Base-by-base conservation (phyloP, 2,329 filamentous ascomycete species). In the Hirsutella rhossiliensis region DNA sequence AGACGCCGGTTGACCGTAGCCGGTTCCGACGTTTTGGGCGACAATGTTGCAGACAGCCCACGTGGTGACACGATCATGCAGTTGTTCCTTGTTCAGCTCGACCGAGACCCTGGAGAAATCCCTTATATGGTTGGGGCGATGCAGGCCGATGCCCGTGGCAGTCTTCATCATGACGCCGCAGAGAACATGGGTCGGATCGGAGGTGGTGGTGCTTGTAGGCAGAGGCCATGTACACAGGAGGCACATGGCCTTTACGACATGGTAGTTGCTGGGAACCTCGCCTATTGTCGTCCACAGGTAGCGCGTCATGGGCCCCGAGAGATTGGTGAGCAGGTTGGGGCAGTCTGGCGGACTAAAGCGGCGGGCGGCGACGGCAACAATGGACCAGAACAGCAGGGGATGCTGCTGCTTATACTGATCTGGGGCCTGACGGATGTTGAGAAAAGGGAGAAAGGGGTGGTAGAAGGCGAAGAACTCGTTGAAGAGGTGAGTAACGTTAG, bases 31-130 rank as follows among this genome's bases (percentile, higher is more conserved):
- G 45, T 79, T 81, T 55, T 90, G 85, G 19, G 84, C 81, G 30
- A 89, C 85, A 50, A 90, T 84, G 57, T 92, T 92, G 66, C 84
- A 87, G 4, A 87, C 82, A 1, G 85, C 85, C 85, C 85, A 92
- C 2, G 85, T 90, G 42, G 79, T 78, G 38, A 89, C 77, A 32
- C 86, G 75, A 56, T 92, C 85, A 51, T 84, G 77, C 46, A 89
- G 75, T 54, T 89, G 84, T 56, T 89, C 84, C 54, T 82, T 82
- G 53, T 84, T 83, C 34, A 90, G 68, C 51, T 88, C 81, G 29
- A 86, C 72, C 2, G 78, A 82, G 27, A 84, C 81, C 41, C 84
- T 71, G 2, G 84, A 87, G 59, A 90, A 92, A 60, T 90, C 86
- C 59, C 89, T 84, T 38, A 84, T 85, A 59, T 89, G 81, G 44